phyloP scores from a whole-genome alignment of 2,329 filamentous ascomycete species.

The Pyrenochaeta sp. region DNA sequence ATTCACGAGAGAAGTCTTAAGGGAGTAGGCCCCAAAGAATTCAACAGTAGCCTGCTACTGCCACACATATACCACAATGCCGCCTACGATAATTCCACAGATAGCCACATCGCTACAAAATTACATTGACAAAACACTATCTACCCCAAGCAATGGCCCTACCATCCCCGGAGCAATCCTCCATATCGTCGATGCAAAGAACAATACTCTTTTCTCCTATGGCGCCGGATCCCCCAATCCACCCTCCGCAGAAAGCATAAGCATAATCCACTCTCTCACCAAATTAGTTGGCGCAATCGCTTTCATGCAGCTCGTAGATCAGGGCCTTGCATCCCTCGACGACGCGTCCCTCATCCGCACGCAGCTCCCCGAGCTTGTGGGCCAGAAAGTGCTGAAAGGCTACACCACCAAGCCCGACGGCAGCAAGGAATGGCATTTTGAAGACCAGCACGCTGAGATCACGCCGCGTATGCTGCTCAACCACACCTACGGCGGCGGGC shows the following conservation, averaged over 20 bases:
- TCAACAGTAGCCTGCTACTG: too few species aligned
- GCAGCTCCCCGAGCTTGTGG: slow-evolving; percentile 28
- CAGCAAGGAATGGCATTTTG: slow-evolving; percentile 17
- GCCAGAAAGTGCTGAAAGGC: slow-evolving; percentile 25
- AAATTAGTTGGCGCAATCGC: slow-evolving; percentile 35
- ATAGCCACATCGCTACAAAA: slow-evolving; percentile 5
- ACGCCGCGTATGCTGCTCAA: slow-evolving; percentile 53
- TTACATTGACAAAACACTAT: slow-evolving; percentile 19
- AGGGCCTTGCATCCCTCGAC: slow-evolving; percentile 22
- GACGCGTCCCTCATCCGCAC: slow-evolving; percentile 18
- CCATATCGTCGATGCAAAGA: slow-evolving; percentile 23
- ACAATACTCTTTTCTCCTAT: slow-evolving; percentile 27
- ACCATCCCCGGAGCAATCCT: slow-evolving; percentile 25
- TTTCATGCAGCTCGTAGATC: slow-evolving; percentile 34
- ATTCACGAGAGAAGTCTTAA: too few species aligned
- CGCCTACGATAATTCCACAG: slow-evolving; percentile 6
- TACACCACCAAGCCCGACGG: slow-evolving; percentile 9
- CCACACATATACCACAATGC: slow-evolving; percentile 12
- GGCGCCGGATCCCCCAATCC: slow-evolving; percentile 13
- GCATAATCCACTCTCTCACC: slow-evolving; percentile 26
- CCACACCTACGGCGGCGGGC: slow-evolving; percentile 57
- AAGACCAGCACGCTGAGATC: slow-evolving; percentile 18
- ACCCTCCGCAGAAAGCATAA: slow-evolving; percentile 20
- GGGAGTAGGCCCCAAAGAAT: too few species aligned
- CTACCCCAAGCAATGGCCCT: neutral